Base-by-base conservation (phyloP, 1,284 basidiomycete genomes). In the Kalmanozyma brasiliensis region DNA sequence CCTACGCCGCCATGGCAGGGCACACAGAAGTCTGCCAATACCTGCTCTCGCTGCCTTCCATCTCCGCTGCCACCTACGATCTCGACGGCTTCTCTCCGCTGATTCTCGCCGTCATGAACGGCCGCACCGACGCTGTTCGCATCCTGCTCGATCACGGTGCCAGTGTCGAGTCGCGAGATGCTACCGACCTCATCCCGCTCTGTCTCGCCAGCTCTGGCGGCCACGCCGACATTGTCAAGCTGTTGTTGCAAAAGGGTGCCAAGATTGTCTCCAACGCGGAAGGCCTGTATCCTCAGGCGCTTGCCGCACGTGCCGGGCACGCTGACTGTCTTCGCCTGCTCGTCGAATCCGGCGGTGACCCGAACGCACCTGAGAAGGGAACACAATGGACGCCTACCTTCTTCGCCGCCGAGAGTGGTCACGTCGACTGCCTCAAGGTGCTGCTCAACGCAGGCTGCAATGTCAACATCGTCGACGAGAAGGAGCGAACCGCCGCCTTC, bases 341-440 rank as follows among this genome's bases (percentile, higher is more conserved):
- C n/a, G 85, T 94, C 75, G 83, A 57, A 78, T 83, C 49, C 74
- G 84, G 68, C 3, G 77, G 73, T 17, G 74, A 80, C 29, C 67
- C 72, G 6, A 68, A 98, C 81, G 86, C 89, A 22, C 88, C 90
- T 5, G 95, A 99, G 85, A 98, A 96, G 82, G 77, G 77, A 94
- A 93, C 96, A 78, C 91, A 95, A 81, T 98, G 96, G 94, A 98
- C 95, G 8, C 95, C 96, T 19, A 86, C 98, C 45, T 94, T 96
- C 82, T 95, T 98, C 82, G 94, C 96, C 4, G 91, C 94, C 1
- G 89, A 93, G 29, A 90, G 92, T 68, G 95, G 96, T 1, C 91
- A 90, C 75, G 84, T 87, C 23, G 86, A 86, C 10, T 96, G 92
- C 80, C 87, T 98, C 46, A 84, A 85, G 41, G 86, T 92, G 30